A percentile compares a stretch with the other conserved stretches of the same genome.
phyloP scores from a whole-genome alignment of 2,329 filamentous ascomycete species.

The Fusarium pininemorale region DNA sequence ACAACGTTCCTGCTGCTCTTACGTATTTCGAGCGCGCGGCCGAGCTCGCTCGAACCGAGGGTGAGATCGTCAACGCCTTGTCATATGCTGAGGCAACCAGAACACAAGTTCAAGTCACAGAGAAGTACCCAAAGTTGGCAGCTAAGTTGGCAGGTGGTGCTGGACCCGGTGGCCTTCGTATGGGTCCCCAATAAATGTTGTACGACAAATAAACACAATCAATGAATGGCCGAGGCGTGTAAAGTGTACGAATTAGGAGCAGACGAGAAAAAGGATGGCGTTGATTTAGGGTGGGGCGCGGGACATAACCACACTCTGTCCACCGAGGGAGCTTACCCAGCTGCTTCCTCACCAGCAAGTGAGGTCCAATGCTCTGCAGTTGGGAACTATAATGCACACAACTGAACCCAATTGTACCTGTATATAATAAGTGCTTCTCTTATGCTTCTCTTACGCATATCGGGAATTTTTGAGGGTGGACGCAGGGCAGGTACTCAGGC shows the following conservation, averaged over 20 bases:
- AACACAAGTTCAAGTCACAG: constrained; percentile 91
- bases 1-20: constrained; percentile 93
- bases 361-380: constrained; percentile 41
- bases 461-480: constrained; percentile 28
- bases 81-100: constrained; percentile 97
- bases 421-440: constrained; percentile 46
- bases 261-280: constrained; percentile 31
- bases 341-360: constrained; percentile 37
- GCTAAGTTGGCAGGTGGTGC: constrained; percentile 65
- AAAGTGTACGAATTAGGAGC: constrained; percentile 44
- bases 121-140: constrained; percentile 84
- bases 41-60: constrained; percentile 91
- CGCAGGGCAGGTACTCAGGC: constrained; percentile 28
- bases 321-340: constrained; percentile 24
- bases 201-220: constrained; percentile 34
- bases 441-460: constrained; percentile 24
- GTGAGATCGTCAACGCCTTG: constrained; percentile 94
- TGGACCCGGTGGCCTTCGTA: constrained; percentile 49
- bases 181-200: constrained; percentile 46
- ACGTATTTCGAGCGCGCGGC: constrained; percentile 97
- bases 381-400: constrained; percentile 44
- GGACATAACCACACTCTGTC: constrained; percentile 22
- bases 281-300: constrained; percentile 30
- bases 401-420: constrained; percentile 42
- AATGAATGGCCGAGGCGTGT: constrained; percentile 33